These are phyloP conservation scores for Puccinellia tenuiflora DNA, from an alignment of 176 grass and related monocot species.

Conservation along the genomic window DNA sequence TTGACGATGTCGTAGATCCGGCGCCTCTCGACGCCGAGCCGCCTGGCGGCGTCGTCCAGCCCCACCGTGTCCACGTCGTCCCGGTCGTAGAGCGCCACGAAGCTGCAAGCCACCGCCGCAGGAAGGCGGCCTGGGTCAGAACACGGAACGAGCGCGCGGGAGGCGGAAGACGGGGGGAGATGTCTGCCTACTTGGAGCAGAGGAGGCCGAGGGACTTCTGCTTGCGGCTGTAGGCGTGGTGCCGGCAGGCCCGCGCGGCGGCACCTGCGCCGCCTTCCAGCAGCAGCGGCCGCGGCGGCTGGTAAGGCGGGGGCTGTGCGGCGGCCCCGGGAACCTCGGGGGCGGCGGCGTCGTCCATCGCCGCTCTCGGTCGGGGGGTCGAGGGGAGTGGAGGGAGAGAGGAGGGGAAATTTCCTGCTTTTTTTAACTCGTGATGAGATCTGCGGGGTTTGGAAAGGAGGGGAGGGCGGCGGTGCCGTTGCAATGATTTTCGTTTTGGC, in stretches of 20 bases:
- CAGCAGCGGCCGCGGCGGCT: background rate
- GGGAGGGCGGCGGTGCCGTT: background rate
- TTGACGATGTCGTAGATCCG: conserved; percentile 99
- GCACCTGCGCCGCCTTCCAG: background rate
- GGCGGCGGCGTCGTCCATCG: background rate
- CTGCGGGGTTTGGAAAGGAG: background rate
- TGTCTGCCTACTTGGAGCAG: conserved; percentile 67
- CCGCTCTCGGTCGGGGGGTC: background rate
- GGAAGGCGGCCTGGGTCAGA: background rate
- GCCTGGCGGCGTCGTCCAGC: conserved; percentile 70
- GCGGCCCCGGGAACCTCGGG: no score
- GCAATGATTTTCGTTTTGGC: conserved; percentile 2
- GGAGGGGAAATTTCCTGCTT: background rate
- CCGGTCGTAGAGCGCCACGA: conserved; percentile 75
- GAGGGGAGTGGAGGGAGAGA: no score
- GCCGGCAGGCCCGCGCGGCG: conserved; percentile 1
- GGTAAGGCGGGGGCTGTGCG: background rate
- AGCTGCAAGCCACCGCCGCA: conserved; percentile 40
- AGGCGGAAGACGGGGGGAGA: background rate
- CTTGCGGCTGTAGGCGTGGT: conserved; percentile 78
- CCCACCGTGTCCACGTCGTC: conserved; percentile 60
- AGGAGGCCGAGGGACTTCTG: conserved; percentile 86
- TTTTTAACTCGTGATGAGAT: conserved; percentile 19
- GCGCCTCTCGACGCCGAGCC: conserved; percentile 84
- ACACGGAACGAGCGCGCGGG: background rate